Evolutionary conservation across 805 yeast genomes (phyloP).

Genomic region (Metschnikowia arizonensis): DNA sequence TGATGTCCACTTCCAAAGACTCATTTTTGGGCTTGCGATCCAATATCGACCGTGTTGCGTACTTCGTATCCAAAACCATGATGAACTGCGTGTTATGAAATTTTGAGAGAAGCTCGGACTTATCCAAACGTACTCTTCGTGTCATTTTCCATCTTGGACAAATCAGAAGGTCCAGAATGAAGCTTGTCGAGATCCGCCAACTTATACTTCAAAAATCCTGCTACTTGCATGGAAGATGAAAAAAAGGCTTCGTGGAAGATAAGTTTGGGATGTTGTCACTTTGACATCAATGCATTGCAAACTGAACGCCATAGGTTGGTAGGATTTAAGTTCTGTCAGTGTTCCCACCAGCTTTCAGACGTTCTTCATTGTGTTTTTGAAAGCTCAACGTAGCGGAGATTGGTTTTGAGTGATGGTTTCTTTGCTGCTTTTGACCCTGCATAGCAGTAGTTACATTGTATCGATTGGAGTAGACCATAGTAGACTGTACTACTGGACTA

Average conservation of each 20-base stretch:
- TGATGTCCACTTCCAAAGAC: constrained; percentile 23
- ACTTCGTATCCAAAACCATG: constrained; percentile 17
- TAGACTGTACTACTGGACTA: too few relatives aligned
- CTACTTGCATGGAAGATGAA: constrained; percentile 15
- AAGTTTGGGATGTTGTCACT: constrained; percentile 13
- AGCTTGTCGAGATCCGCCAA: background rate
- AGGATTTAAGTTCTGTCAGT: background rate
- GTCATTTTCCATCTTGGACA: constrained; percentile 4
- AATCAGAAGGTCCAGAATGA: background rate
- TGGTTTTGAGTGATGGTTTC: constrained; percentile 43
- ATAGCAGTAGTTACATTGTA: constrained; percentile 77
- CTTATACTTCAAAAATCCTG: constrained; percentile 20
- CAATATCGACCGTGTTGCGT: constrained; percentile 13
- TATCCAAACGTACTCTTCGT: constrained; percentile 8
- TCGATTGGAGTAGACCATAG: too few relatives aligned
- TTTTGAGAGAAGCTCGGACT: constrained; percentile 8
- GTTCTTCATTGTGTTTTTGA: constrained; percentile 13
- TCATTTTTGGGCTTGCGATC: constrained; percentile 13
- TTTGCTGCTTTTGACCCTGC: constrained; percentile 46
- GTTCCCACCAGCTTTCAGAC: constrained; percentile 8
- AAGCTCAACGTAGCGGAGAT: constrained; percentile 53
- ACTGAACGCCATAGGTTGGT: constrained; percentile 2
- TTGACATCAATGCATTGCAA: constrained; percentile 15
- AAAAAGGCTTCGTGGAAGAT: constrained; percentile 12
- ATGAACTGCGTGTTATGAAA: constrained; percentile 16